These are phyloP conservation scores for Lasiosphaeriaceae sp. DNA, from an alignment of 495 filamentous ascomycete genomes.

Conservation along the genomic window DNA sequence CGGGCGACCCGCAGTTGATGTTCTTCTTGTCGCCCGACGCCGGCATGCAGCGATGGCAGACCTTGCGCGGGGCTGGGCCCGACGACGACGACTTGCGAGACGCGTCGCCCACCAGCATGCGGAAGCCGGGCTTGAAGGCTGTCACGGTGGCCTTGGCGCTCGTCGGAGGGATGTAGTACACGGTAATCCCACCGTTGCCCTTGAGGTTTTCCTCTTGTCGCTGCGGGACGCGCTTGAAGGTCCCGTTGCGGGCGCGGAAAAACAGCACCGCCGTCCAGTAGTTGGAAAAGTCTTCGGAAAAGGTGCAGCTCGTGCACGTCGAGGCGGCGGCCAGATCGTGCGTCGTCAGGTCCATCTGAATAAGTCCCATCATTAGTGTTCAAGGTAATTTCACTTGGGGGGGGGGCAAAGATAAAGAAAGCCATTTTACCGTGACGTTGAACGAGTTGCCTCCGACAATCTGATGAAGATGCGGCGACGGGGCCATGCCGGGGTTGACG, in stretches of 20 bases:
- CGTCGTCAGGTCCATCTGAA: constrained; percentile 17
- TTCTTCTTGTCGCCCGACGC: constrained; percentile 9
- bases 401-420: too few relatives aligned
- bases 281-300: constrained; percentile 31
- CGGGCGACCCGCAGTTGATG: constrained; percentile 19
- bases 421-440: too few relatives aligned
- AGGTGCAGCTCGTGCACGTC: constrained; percentile 29
- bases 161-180: constrained; percentile 36
- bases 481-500: constrained; percentile 9
- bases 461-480: constrained; percentile 20
- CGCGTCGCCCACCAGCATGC: constrained; percentile 68
- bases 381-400: too few relatives aligned
- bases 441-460: constrained; percentile 25
- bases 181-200: constrained; percentile 31
- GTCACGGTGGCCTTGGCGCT: constrained; percentile 32
- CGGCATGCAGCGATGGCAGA: constrained; percentile 34
- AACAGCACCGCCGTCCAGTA: constrained; percentile 38
- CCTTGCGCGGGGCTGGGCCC: constrained; percentile 24
- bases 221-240: constrained; percentile 34
- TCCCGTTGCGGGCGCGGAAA: constrained; percentile 31
- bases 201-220: neutral
- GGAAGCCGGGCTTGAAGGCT: constrained; percentile 52
- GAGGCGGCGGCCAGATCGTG: constrained; percentile 26
- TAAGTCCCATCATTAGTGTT: too few relatives aligned
- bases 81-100: constrained; percentile 24